Evolutionary conservation across 257 asterid genomes (phyloP), one percentile per base, ranked within the genome.

Genomic region (Paraleonurus japonicus): DNA sequence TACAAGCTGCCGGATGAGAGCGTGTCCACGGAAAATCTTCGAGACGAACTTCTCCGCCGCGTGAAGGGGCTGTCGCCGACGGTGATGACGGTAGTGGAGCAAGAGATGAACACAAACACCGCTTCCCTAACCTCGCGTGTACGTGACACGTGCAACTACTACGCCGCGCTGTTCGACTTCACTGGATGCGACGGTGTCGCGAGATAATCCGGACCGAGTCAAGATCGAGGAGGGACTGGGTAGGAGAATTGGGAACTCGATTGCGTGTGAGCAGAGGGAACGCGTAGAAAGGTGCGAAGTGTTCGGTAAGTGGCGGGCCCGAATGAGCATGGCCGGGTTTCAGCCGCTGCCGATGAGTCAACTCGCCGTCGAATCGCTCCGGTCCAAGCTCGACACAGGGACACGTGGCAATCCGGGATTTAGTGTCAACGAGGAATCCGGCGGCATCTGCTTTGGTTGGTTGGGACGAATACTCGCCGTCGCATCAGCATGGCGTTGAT

Each of bases 381-480:
- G 89, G 0, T 55, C 79, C 3, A 86, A 86, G 75, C 86, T 92
- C 11, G 78, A 76, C 64, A 75, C 90, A 3, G 83, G 82, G 71
- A 74, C 94, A 89, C 94, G 95, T 88, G 96, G 92, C 96, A 85
- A 83, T 54, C 88, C 90, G 50, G 98, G 96, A 37, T 88, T 89
- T 75, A 88, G 85, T 23, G 90, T 92, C 23, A 82, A 70, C 66
- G 89, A 85, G 80, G 86, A 83, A 62, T 78, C 65, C 66, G 96
- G 98, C 19, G 96, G 92, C 23, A 82, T 92, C 77, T 74, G 86
- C 80, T 85, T 92, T 74, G 94, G 96, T 8, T 92, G 98, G 98
- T 86, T 79, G 92, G 98, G 92, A 81, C 90, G 96, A 66, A 83
- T 84, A 3, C 89, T 92, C 71, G 80, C 94, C 77, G 90, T 89